Evolutionary conservation across 257 asterid genomes (phyloP), one percentile per base, ranked within the genome.

Genomic region (Scutellaria baicalensis): DNA sequence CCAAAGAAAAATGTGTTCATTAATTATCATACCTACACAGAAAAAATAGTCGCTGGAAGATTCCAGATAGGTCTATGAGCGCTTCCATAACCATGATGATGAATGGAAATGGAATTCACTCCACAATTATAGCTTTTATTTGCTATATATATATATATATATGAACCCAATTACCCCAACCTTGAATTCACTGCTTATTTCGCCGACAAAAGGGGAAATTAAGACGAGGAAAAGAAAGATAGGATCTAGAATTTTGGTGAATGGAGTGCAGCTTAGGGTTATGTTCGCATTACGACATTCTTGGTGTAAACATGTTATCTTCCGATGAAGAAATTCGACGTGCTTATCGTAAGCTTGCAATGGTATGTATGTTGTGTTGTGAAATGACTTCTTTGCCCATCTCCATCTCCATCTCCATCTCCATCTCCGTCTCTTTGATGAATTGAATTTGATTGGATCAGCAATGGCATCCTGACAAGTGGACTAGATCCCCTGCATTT

Each of bases 381-480:
- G 16, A 27, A 14, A 16, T 35, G 33, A 42, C 5, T 16, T 27
- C 2, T 27, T 27, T 27, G 33, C 7, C 18, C 17, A 33, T 1
- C 44, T 58, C 14, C 14, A 2, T 31, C 11, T 58, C 21, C 13
- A 4, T 31, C 23, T n/a, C 18, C 17, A 33, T 1, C 44, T 58
- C 14, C 14, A 2, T 31, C 11, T 58, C 21, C 13, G 2, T 31
- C 23, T 59, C 27, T 14, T 2, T 58, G 9, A 16, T 31, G 18
- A 7, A 4, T n/a, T 40, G 57, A 50, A 59, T 64, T 9, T 67
- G 38, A 48, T 70, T 21, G 45, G 49, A 70, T 73, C 83, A 83
- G 91, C 83, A 77, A 87, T 89, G 96, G 89, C 96, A 89, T 68
- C 96, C 92, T 12, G 95, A 87, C 57, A 89, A 81, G 59, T 87